These are phyloP conservation scores for Chlamydomonas sp. DNA, from an alignment of 139 green algal genomes.

Conservation along the genomic window DNA sequence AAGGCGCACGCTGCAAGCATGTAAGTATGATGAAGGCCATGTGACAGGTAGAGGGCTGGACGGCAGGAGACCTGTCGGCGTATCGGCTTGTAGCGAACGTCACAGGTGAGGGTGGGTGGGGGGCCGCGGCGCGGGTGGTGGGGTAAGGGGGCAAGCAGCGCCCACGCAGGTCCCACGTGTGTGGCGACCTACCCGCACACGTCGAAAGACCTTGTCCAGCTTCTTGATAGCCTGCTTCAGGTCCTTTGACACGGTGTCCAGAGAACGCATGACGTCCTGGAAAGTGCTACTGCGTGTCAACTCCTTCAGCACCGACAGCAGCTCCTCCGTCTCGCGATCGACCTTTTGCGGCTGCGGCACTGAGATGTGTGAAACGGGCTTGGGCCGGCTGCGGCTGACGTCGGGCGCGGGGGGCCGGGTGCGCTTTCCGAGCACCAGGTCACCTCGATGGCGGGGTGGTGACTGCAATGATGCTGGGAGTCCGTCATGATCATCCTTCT, in stretches of 20 bases:
- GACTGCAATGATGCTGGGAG: background rate
- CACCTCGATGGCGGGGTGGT: background rate
- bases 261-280: constrained; percentile 55
- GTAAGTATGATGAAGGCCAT: too few relatives aligned
- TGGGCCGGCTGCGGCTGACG: background rate
- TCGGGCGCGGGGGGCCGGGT: background rate
- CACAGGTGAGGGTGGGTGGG: too few relatives aligned
- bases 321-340: constrained; percentile 57
- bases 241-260: constrained; percentile 51
- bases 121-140: background rate
- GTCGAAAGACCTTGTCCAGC: constrained; percentile 64
- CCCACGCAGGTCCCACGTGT: too few relatives aligned
- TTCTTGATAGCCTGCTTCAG: constrained; percentile 66
- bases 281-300: constrained; percentile 59
- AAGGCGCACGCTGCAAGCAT: background rate
- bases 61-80: too few relatives aligned
- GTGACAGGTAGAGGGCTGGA: too few relatives aligned
- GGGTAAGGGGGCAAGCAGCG: background rate
- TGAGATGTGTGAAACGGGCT: too few relatives aligned
- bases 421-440: background rate
- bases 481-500: background rate
- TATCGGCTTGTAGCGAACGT: too few relatives aligned
- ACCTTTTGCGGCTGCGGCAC: background rate
- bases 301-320: constrained; percentile 45
- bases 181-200: constrained; percentile 21